Percentiles rank a stretch among this genome's conserved stretches.
phyloP scores from a whole-genome alignment of 805 yeast species.

The Metahyphopichia silvanorum region DNA sequence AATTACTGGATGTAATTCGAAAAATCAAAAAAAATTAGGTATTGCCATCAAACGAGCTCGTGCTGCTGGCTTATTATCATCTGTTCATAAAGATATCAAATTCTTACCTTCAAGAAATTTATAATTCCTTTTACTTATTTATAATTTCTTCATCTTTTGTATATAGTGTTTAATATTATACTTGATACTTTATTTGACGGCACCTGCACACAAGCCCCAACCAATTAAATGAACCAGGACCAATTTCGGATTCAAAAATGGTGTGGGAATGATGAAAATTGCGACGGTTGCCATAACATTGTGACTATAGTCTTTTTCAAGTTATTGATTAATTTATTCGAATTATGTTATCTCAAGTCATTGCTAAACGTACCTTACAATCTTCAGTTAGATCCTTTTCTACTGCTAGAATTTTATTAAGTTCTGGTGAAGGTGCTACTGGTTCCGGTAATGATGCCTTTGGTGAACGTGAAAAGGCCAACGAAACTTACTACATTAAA shows the following conservation, averaged over 20 bases:
- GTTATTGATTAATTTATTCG: neutral
- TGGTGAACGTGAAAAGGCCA: constrained; percentile 87
- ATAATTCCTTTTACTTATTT: no score
- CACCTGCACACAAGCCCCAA: no score
- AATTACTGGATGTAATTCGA: constrained; percentile 61
- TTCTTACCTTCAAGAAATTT: constrained; percentile 39
- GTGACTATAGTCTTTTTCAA: no score
- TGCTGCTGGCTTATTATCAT: constrained; percentile 73
- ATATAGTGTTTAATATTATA: no score
- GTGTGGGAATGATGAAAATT: no score
- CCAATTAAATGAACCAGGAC: no score
- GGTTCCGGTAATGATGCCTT: constrained; percentile 25
- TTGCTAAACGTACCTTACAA: constrained; percentile 18
- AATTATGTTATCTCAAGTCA: constrained; percentile 19
- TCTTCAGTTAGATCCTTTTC: constrained; percentile 29
- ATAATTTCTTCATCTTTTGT: no score
- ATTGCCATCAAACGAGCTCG: constrained; percentile 80
- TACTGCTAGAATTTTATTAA: constrained; percentile 21
- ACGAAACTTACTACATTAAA: constrained; percentile 80
- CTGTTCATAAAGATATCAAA: constrained; percentile 62
- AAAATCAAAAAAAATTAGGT: constrained; percentile 67
- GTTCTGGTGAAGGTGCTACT: constrained; percentile 16
- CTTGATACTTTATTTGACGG: no score
- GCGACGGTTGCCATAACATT: no score
- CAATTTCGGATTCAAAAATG: no score